These are phyloP conservation scores for Vairimorpha necatrix DNA, from an alignment of 371 early-diverging fungal genomes.

Conservation along the genomic window DNA sequence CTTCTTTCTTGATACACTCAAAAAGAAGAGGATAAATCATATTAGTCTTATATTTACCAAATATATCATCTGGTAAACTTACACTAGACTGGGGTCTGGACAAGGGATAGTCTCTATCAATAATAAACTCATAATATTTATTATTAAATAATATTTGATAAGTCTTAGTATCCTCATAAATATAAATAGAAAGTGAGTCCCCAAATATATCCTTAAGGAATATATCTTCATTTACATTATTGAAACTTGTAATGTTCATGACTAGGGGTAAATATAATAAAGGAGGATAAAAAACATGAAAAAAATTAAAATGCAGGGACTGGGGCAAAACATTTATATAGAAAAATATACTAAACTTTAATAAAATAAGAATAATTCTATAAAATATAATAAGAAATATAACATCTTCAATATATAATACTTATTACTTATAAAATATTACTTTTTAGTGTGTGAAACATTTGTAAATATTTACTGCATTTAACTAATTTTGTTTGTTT, in stretches of 20 bases:
- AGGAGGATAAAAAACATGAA: too few relatives aligned
- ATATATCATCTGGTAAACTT: not conserved
- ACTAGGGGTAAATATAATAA: too few relatives aligned
- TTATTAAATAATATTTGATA: constrained; percentile 6
- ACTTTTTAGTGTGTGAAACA: not conserved
- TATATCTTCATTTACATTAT: not conserved
- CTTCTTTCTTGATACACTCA: constrained; percentile 10
- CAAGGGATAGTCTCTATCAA: not conserved
- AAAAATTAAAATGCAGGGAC: too few relatives aligned
- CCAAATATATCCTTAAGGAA: constrained; percentile 4
- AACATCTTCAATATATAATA: too few relatives aligned
- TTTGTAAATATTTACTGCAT: not conserved
- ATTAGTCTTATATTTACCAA: constrained; percentile 7
- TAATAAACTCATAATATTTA: constrained; percentile 6
- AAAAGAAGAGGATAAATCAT: constrained; percentile 16
- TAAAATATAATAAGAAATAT: too few relatives aligned
- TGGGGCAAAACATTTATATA: too few relatives aligned
- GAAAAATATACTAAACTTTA: too few relatives aligned
- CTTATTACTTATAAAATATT: not conserved
- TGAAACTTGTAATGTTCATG: too few relatives aligned
- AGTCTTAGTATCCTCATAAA: not conserved
- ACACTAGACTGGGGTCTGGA: not conserved
- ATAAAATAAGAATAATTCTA: too few relatives aligned
- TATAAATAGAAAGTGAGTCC: not conserved
- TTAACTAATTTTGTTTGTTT: not conserved